Evolutionary conservation across 2,329 filamentous ascomycete species (phyloP).

Genomic region (Trichoderma aggressivum): DNA sequence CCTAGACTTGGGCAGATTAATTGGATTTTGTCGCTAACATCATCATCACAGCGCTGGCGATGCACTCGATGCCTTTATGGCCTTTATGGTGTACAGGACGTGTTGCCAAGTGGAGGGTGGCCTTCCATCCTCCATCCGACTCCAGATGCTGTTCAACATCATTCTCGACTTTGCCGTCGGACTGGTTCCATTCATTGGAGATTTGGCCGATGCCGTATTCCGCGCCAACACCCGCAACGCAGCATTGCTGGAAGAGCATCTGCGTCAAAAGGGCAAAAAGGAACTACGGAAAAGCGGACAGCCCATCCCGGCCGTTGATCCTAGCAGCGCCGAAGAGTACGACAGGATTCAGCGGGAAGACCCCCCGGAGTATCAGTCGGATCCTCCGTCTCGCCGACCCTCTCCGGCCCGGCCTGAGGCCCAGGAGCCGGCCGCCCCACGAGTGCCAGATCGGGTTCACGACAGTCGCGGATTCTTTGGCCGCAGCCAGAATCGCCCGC

Average conservation of each 20-base stretch:
- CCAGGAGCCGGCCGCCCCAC: constrained; percentile 18
- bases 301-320: constrained; percentile 47
- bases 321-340: constrained; percentile 51
- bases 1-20: background rate
- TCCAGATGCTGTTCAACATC: constrained; percentile 80
- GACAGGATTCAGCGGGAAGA: constrained; percentile 39
- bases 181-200: constrained; percentile 72
- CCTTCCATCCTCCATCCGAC: constrained; percentile 57
- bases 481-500: constrained; percentile 28
- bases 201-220: constrained; percentile 68
- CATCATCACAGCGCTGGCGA: constrained; percentile 62
- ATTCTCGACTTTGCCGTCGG: constrained; percentile 70
- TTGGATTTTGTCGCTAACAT: background rate
- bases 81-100: constrained; percentile 69
- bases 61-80: constrained; percentile 67
- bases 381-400: constrained; percentile 26
- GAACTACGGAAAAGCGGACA: constrained; percentile 47
- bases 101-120: constrained; percentile 75
- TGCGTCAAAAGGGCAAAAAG: constrained; percentile 65
- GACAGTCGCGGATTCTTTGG: constrained; percentile 28
- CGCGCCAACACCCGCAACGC: constrained; percentile 77
- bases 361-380: constrained; percentile 28
- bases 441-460: constrained; percentile 29
- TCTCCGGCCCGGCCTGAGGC: constrained; percentile 22
- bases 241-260: constrained; percentile 62